Evolutionary conservation across 352 stramenopile species (phyloP), one percentile per base, ranked within the genome.

Genomic region (Phytopythium sindhum): DNA sequence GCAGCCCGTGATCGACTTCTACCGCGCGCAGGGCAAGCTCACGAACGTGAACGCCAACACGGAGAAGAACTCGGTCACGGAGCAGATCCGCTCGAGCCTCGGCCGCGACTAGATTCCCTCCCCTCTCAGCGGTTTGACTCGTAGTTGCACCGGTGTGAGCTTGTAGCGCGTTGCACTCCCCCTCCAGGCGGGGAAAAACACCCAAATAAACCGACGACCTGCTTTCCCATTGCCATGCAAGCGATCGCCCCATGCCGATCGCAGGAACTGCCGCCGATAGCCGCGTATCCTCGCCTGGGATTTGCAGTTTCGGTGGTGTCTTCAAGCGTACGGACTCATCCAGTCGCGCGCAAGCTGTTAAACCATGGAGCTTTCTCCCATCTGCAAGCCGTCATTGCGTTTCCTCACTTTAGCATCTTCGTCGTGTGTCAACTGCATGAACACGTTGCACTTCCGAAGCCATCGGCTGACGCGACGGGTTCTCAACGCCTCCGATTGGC

Each of bases 1-100:
- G 52, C 84, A 98, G 67, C 96, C 97, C 8, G 97, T 99, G 59
- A 93, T 99, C 64, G 85, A 93, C 68, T 95, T 90, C 57, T 95
- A 95, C 78, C 81, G 81, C 69, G 72, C 84, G 67, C 79, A 95
- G 74, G 86, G 84, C 69, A 95, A 95, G 77, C 74, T 95, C 51
- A 66, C 82, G 4, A 80, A 90, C 19, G 94, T 99, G 47, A 91
- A 99, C 81, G 96, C 96, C 55, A 80, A 96, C 76, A 90, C 88
- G 55, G 78, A 81, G 56, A 97, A 97, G 86, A 56, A 68, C 61
- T 77, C 76, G 61, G 87, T 97, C 52, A 91, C 84, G 71, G 77
- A 80, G 59, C 83, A 96, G 71, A 96, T 97, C 70, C 84, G 84
- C 60, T 64, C 71, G 62, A 89, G 67, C 60, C 74, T 95, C 45